Base-by-base conservation (phyloP, 768 basidiomycete species). In the Panaeolus papilionaceus region DNA sequence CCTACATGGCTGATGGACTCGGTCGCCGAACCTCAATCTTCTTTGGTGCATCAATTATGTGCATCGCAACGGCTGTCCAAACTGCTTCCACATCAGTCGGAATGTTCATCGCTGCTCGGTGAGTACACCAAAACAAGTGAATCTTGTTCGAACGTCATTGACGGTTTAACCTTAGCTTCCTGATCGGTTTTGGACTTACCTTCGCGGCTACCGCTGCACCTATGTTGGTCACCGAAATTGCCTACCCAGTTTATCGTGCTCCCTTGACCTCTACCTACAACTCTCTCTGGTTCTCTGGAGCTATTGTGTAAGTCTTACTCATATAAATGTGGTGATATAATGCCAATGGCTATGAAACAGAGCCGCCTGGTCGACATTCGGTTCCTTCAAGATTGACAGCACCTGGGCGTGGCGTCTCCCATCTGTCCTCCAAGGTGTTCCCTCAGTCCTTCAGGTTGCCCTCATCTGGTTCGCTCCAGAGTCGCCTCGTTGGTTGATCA, bases 321-420 rank as follows among this genome's bases (percentile, higher is more conserved):
- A 11, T 6, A 49, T 23, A 20, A 23, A 23, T 23, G 20, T 45
- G 12, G 14, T 20, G 20, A 6, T 20, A 18, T 45, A 20, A 18
- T 18, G 20, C 20, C 20, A n/a, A 49, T 18, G 4, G 2, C 16
- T 28, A 44, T 20, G 33, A 20, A 33, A 33, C 45, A 88, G 88
- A 67, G 89, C 93, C 39, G 92, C 92, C 18, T 95, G 93, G 94
- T 82, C 91, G 0, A 92, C 92, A 0, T 95, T 88, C 74, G 93
- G 93, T 28, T 92, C 93, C 16, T 90, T 92, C 82, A 84, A 85
- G 76, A 88, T 94, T 65, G 67, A 80, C 45, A 86, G 75, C 63
- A 85, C 87, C 28, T 94, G 91, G 92, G 80, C 91, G 26, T 96
- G 94, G 94, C 90, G 95, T 72, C 82, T 93, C 63, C 93, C 93